Evolutionary conservation across 2,329 filamentous ascomycete species (phyloP).

Genomic region (Gyromitra esculenta): DNA sequence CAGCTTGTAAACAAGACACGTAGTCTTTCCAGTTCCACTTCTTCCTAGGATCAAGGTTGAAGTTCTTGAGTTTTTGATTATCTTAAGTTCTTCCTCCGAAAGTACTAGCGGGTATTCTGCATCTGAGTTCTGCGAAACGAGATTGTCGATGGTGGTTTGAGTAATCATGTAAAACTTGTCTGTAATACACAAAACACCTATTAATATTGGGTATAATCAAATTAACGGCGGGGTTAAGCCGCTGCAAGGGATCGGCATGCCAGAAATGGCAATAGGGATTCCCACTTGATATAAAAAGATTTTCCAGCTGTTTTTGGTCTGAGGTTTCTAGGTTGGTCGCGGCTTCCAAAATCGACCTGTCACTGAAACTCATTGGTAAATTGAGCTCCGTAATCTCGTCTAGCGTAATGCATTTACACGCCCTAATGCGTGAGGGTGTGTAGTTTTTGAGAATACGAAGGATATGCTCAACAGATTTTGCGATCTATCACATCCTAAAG

Average conservation of each 20-base stretch:
- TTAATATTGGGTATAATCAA: conserved; percentile 51
- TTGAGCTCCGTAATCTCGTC: conserved; percentile 3
- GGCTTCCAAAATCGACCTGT: neutral
- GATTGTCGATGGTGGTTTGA: conserved; percentile 27
- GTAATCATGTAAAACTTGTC: conserved; percentile 41
- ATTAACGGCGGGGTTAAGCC: conserved; percentile 39
- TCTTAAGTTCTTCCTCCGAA: conserved; percentile 55
- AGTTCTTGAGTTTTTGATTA: conserved; percentile 58
- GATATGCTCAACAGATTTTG: conserved; percentile 10
- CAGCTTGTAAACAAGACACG: conserved; percentile 59
- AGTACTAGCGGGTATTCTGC: conserved; percentile 28
- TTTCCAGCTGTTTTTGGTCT: conserved; percentile 29
- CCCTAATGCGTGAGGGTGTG: conserved; percentile 2
- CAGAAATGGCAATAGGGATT: conserved; percentile 13
- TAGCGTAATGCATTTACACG: conserved; percentile 16
- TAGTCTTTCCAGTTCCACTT: conserved; percentile 60
- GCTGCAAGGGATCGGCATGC: conserved; percentile 52
- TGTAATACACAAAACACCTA: conserved; percentile 54
- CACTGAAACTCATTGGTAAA: neutral
- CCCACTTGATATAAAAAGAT: conserved; percentile 33
- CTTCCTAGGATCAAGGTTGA: conserved; percentile 59
- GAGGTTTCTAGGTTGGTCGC: neutral
- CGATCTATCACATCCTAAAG: conserved; percentile 2
- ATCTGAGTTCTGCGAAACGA: neutral
- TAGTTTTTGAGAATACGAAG: conserved; percentile 36